Percentiles rank a stretch among this genome's conserved stretches.
Evolutionary conservation across 495 filamentous ascomycete genomes (phyloP).

Genomic region (Collariella sp.): DNA sequence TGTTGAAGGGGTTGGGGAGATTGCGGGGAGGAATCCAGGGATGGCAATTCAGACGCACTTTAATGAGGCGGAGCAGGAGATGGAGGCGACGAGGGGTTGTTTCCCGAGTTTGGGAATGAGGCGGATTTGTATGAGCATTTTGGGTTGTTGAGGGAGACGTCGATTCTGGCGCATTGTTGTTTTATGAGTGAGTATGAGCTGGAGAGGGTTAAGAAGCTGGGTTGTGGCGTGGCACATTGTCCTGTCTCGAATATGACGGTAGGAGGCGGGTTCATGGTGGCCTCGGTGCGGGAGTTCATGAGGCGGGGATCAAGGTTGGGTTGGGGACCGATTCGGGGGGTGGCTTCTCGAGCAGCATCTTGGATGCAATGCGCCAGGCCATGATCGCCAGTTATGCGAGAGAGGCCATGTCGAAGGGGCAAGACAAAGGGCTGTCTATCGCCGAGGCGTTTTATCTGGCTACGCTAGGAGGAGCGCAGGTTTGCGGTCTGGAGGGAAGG

Average conservation of each 20-base stretch:
- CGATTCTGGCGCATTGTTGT: constrained; percentile 59
- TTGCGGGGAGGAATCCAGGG: constrained; percentile 43
- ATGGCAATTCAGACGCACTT: constrained; percentile 59
- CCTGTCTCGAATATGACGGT: constrained; percentile 57
- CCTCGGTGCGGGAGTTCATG: constrained; percentile 50
- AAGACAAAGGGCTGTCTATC: constrained; percentile 41
- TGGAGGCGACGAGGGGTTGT: constrained; percentile 40
- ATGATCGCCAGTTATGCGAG: constrained; percentile 53
- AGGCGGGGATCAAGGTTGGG: constrained; percentile 53
- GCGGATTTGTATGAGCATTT: constrained; percentile 48
- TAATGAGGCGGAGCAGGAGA: constrained; percentile 51
- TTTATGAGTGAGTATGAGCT: constrained; percentile 50
- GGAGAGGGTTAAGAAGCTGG: constrained; percentile 33
- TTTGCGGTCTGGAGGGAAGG: constrained; percentile 46
- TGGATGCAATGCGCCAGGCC: constrained; percentile 51
- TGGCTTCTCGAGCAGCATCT: constrained; percentile 51
- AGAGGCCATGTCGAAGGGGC: constrained; percentile 40
- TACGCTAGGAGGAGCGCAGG: constrained; percentile 54
- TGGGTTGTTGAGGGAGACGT: constrained; percentile 44
- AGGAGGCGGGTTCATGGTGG: constrained; percentile 51
- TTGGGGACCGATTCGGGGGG: constrained; percentile 61
- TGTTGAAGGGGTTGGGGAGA: constrained; percentile 43
- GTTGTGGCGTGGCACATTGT: constrained; percentile 55
- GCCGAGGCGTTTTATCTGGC: constrained; percentile 52
- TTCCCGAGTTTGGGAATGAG: constrained; percentile 48